Evolutionary conservation across 495 filamentous ascomycete species (phyloP), one percentile per base, ranked within the genome.

Genomic region (Pyronema domesticum): DNA sequence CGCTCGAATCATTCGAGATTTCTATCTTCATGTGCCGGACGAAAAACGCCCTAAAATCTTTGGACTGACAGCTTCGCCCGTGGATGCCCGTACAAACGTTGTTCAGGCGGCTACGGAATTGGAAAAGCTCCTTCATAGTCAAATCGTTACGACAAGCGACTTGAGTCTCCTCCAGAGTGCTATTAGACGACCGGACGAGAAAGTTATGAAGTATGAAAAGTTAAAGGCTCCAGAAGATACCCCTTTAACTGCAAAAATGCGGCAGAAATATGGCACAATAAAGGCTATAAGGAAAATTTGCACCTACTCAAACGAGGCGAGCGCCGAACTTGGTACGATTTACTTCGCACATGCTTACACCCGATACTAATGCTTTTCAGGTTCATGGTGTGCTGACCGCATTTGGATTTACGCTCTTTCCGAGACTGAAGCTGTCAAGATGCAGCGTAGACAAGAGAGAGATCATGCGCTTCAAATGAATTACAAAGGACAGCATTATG

Each of bases 51-150:
- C 91, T 11, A 82, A 82, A 54, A 80, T 99, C 18, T 85, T 99
- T 61, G 91, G 89, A 14, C 95, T 99, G 89, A 99, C 91, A 7
- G 91, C 91, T 13, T 95, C 89, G 8, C 91, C 91, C 1, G 81
- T 96, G n/a, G 89, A 96, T 70, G 79, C 82, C 2, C 80, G 83
- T 59, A 72, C 74, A 0, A 78, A 91, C 60, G 75, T 85, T 19
- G 69, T 76, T 17, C 70, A 78, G 40, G 83, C 83, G 53, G 87
- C 86, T 14, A 65, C 60, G 76, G 76, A 85, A 55, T 74, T 99
- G 0, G 91, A 99, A 61, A 72, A 66, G 0, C 70, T 94, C 15
- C 73, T 99, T 15, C 72, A 93, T 58, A 80, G 78, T 62, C 76
- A 80, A 58, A 96, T 96, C 61, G 82, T 82, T 30, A 99, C 91